phyloP scores from a whole-genome alignment of 1,284 basidiomycete species.

The Malassezia brasiliensis region DNA sequence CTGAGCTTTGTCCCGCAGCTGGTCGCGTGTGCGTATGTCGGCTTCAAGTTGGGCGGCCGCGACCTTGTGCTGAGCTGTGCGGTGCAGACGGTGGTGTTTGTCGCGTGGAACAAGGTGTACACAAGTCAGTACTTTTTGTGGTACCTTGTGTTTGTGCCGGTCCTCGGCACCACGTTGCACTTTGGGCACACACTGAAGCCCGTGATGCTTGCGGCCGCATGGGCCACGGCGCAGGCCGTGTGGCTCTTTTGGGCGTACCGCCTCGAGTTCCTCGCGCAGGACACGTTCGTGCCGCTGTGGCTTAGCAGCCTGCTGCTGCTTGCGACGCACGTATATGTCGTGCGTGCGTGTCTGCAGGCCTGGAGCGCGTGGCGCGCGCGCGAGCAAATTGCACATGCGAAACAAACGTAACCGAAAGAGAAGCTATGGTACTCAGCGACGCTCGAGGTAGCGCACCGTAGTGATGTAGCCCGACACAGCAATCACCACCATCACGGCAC shows the following conservation, averaged over 20 bases:
- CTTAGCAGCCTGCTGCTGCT: constrained; percentile 29
- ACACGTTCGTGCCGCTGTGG: constrained; percentile 35
- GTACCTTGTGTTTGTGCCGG: constrained; percentile 83
- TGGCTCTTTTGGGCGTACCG: constrained; percentile 43
- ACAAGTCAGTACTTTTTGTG: constrained; percentile 99
- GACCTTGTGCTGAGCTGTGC: constrained; percentile 74
- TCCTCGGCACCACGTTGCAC: constrained; percentile 61
- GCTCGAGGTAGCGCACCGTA: constrained; percentile 41
- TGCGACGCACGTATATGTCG: constrained; percentile 22
- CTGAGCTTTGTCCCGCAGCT: constrained; percentile 60
- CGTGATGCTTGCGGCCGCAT: constrained; percentile 50
- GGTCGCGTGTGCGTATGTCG: constrained; percentile 58
- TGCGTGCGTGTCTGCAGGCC: constrained; percentile 25
- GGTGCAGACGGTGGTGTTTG: constrained; percentile 79
- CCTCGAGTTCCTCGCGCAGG: constrained; percentile 38
- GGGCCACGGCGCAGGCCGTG: constrained; percentile 57
- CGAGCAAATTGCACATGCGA: background rate
- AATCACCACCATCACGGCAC: constrained; percentile 39
- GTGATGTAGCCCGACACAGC: constrained; percentile 42
- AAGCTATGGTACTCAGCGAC: constrained; percentile 6
- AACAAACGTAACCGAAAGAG: background rate
- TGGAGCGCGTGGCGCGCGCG: constrained; percentile 22
- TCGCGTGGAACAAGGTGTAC: constrained; percentile 95
- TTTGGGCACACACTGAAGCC: constrained; percentile 44
- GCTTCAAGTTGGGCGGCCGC: constrained; percentile 58